Conservation (phyloP, 805 yeast species). For the Starmera caribaea region DNA sequence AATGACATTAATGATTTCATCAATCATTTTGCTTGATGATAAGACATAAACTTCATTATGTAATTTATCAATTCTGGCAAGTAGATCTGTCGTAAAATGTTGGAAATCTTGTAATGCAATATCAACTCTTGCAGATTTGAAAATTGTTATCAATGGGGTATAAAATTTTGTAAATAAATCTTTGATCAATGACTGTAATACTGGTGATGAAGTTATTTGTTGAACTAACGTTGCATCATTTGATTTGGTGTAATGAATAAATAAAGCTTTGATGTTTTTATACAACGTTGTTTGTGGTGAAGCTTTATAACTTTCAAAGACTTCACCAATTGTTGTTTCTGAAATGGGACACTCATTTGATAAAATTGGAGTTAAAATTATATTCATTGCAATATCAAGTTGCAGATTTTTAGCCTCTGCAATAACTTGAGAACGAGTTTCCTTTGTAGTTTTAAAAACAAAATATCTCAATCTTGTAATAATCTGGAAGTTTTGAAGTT, state of each 20-base stretch:
- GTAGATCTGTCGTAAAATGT: constrained; percentile 57
- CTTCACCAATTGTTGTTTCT: constrained; percentile 8
- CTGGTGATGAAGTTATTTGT: constrained; percentile 79
- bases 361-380: constrained; percentile 16
- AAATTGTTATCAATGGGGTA: constrained; percentile 62
- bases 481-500: constrained; percentile 20
- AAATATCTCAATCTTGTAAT: constrained; percentile 21
- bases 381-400: constrained; percentile 11
- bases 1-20: constrained; percentile 53
- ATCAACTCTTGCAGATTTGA: constrained; percentile 57
- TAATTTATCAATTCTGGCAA: constrained; percentile 41
- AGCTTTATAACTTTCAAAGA: constrained; percentile 18
- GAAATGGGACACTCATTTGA: constrained; percentile 6
- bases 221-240: constrained; percentile 70
- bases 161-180: constrained; percentile 65
- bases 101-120: constrained; percentile 56
- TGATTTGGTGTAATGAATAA: constrained; percentile 54
- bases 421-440: constrained; percentile 19
- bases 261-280: constrained; percentile 47
- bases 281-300: constrained; percentile 22
- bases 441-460: constrained; percentile 23
- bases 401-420: constrained; percentile 11
- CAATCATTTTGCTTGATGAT: constrained; percentile 55
- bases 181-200: constrained; percentile 63
- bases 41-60: constrained; percentile 38